Conservation (phyloP, 2,329 filamentous ascomycete genomes). For the Fusarium tupiense region DNA sequence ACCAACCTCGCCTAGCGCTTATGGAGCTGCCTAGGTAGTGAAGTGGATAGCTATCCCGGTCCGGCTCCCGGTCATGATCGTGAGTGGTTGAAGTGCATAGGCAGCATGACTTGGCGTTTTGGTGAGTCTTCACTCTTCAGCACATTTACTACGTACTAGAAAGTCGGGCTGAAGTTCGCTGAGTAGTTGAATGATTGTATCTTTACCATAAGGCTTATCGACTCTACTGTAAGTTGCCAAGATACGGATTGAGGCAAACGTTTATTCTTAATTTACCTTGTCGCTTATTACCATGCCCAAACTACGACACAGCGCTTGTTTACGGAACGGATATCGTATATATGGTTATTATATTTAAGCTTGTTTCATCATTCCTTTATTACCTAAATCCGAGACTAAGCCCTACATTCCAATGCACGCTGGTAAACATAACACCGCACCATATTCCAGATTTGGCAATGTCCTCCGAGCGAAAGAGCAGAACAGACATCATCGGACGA, state of each 20-base stretch:
- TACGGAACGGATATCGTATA: background rate
- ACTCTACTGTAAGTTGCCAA: too few species aligned
- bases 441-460: background rate
- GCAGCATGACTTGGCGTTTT: background rate
- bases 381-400: background rate
- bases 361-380: background rate
- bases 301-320: background rate
- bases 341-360: background rate
- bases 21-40: background rate
- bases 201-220: background rate
- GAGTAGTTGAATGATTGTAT: background rate
- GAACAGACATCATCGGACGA: background rate
- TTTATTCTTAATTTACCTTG: background rate
- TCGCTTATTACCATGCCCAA: background rate
- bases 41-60: background rate
- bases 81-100: background rate
- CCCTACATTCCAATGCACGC: background rate
- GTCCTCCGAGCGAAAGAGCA: background rate
- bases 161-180: background rate
- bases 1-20: background rate
- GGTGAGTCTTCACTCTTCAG: background rate
- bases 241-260: too few species aligned
- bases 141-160: background rate
- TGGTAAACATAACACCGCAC: background rate
- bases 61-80: background rate